phyloP scores from a whole-genome alignment of 2,329 filamentous ascomycete genomes.

The Fonsecaea nubica region DNA sequence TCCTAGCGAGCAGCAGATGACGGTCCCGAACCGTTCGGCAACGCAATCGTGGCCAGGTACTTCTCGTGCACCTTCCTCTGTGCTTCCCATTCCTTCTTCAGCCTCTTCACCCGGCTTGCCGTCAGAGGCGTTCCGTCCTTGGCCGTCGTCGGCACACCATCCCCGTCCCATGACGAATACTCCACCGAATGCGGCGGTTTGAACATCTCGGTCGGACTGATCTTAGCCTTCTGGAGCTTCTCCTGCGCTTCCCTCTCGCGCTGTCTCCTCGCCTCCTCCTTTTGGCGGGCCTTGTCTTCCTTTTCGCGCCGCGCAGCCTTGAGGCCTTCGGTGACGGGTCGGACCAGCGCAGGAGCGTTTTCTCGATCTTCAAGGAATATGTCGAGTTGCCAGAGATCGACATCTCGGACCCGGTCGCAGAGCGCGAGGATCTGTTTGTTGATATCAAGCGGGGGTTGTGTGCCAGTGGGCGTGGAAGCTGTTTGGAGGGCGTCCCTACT shows the following conservation, averaged over 20 bases:
- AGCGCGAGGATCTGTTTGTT: slow-evolving; percentile 76
- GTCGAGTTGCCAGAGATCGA: slow-evolving; percentile 78
- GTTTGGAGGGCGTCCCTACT: slow-evolving; percentile 45
- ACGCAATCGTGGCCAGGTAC: slow-evolving; percentile 47
- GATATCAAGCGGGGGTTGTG: slow-evolving; percentile 52
- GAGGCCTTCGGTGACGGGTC: slow-evolving; percentile 67
- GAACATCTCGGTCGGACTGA: slow-evolving; percentile 66
- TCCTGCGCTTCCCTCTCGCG: slow-evolving; percentile 60
- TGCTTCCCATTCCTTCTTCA: slow-evolving; percentile 86
- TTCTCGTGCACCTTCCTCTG: slow-evolving; percentile 86
- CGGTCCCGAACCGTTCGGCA: background rate
- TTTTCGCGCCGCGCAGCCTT: slow-evolving; percentile 62
- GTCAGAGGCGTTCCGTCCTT: slow-evolving; percentile 79
- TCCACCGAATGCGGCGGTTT: slow-evolving; percentile 57
- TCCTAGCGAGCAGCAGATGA: slow-evolving; percentile 6
- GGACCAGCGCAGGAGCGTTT: slow-evolving; percentile 72
- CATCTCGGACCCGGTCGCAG: slow-evolving; percentile 81
- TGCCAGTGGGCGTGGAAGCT: slow-evolving; percentile 63
- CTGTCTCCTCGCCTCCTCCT: slow-evolving; percentile 64
- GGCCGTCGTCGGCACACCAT: slow-evolving; percentile 79
- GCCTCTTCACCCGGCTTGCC: slow-evolving; percentile 79
- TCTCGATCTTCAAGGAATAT: slow-evolving; percentile 87
- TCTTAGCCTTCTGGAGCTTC: slow-evolving; percentile 61
- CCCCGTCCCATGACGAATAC: slow-evolving; percentile 80
- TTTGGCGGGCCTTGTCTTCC: slow-evolving; percentile 57